Base-by-base conservation (phyloP, 148 eudicot genomes). In the Beta vulgaris region DNA sequence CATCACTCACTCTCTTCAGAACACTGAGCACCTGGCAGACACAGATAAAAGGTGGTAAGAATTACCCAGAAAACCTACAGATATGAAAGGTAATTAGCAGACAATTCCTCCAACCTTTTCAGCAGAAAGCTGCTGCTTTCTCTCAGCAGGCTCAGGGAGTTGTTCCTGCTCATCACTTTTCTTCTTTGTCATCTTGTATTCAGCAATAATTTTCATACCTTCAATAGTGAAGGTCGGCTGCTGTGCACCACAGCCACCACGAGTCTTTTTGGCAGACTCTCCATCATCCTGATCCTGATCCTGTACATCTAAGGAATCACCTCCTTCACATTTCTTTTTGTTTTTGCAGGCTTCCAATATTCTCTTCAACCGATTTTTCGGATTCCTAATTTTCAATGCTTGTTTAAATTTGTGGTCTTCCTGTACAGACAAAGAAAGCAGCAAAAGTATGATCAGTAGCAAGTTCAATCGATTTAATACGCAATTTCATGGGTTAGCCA, bases 291-390 rank as follows among this genome's bases (percentile, higher is more conserved):
- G 88, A 79, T 87, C 92, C 67, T 91, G 88, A 72, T 84, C 82
- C 76, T 86, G 89, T 63, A 85, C 81, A 57, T 92, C 93, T 69
- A 95, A 81, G 46, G 92, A 97, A 75, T 92, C 99, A 64, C 97
- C 99, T 6, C 97, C 99, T 70, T 95, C 99, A 81, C 99, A 96
- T 81, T 92, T 96, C 65, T 82, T 82, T 86, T 96, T 96, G 77
- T 91, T 88, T 84, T 96, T 96, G 79, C 86, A 92, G 44, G 98
- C 92, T 80, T 96, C 99, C 75, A 92, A 85, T 19, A 96, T 92
- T 83, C 83, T 91, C 82, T 82, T 96, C 18, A 96, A 79, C 74
- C 94, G 86, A 75, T 88, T 88, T 80, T 96, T 96, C 0, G 99
- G 98, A 63, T 92, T 96, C 81, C 87, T 86, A 10, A 96, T 86